These are phyloP conservation scores for Clonostachys rhizophaga DNA, from an alignment of 2,329 filamentous ascomycete species.

Conservation along the genomic window DNA sequence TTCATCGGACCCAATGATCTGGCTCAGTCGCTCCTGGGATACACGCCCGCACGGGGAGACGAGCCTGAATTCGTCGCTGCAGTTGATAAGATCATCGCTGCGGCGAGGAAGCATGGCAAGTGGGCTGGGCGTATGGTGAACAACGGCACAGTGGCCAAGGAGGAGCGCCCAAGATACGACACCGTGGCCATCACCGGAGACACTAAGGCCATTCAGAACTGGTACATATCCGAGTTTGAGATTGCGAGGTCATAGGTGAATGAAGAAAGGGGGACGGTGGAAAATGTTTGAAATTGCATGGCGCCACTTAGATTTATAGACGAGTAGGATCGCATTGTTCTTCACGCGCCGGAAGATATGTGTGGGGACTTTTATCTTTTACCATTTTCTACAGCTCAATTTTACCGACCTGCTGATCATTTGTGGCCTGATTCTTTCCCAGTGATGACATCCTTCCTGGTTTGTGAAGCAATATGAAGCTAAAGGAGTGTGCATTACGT, in stretches of 20 bases:
- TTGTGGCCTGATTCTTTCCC: too few relatives aligned
- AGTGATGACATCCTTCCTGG: too few relatives aligned
- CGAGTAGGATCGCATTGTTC: too few relatives aligned
- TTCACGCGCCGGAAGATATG: too few relatives aligned
- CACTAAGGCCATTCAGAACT: slow-evolving; percentile 42
- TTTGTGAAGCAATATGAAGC: too few relatives aligned
- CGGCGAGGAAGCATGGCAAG: slow-evolving; percentile 42
- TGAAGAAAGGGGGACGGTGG: not conserved
- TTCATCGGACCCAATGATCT: slow-evolving; percentile 42
- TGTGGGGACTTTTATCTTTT: too few relatives aligned
- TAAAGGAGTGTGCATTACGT: too few relatives aligned
- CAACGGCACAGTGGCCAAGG: slow-evolving; percentile 33
- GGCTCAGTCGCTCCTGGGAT: slow-evolving; percentile 28
- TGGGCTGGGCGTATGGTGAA: slow-evolving; percentile 43
- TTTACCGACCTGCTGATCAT: too few relatives aligned
- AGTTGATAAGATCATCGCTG: slow-evolving; percentile 36
- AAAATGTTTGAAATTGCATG: too few relatives aligned
- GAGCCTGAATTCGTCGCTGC: slow-evolving; percentile 41
- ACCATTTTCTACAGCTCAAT: too few relatives aligned
- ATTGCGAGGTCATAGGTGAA: slow-evolving; percentile 23
- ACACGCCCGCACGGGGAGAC: slow-evolving; percentile 36
- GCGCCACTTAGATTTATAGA: too few relatives aligned
- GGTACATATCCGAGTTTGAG: slow-evolving; percentile 35
- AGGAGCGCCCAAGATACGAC: slow-evolving; percentile 28
- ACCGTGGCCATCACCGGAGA: slow-evolving; percentile 37